These are phyloP conservation scores for Ophiostoma piceae DNA, from an alignment of 2,329 filamentous ascomycete species.

Conservation along the genomic window DNA sequence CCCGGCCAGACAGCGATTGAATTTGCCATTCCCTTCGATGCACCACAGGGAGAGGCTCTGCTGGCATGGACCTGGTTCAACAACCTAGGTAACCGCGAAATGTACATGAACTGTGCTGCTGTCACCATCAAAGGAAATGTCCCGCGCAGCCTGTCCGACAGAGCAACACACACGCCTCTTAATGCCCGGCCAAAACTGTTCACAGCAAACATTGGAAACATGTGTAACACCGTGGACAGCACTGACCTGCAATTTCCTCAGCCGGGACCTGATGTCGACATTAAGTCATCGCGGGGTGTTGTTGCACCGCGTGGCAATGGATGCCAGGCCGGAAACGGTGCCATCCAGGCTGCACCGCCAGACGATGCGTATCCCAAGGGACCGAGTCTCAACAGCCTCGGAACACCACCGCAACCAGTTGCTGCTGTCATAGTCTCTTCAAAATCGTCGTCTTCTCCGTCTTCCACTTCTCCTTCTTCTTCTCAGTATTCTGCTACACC, in stretches of 20 bases:
- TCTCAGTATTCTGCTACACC: not conserved
- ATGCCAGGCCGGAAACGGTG: not conserved
- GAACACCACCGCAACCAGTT: not conserved
- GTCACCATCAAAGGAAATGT: not conserved
- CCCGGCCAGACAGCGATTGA: not conserved
- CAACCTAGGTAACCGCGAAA: not conserved
- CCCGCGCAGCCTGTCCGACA: not conserved
- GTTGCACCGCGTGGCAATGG: not conserved
- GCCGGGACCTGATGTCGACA: not conserved
- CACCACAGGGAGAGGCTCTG: not conserved
- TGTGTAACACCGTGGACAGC: not conserved
- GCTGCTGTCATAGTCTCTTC: not conserved
- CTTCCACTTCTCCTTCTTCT: not conserved
- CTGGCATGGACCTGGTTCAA: not conserved
- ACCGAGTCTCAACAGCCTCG: not conserved
- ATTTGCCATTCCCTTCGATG: not conserved
- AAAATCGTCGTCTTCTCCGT: not conserved
- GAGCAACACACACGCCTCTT: not conserved
- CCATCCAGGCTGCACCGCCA: not conserved
- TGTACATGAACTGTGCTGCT: not conserved
- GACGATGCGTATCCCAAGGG: not conserved
- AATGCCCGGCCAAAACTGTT: not conserved
- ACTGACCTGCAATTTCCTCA: not conserved
- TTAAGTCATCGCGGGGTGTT: not conserved
- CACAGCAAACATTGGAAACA: not conserved